phyloP scores from a whole-genome alignment of 169 alveolate species.

The Babesia gibsoni region DNA sequence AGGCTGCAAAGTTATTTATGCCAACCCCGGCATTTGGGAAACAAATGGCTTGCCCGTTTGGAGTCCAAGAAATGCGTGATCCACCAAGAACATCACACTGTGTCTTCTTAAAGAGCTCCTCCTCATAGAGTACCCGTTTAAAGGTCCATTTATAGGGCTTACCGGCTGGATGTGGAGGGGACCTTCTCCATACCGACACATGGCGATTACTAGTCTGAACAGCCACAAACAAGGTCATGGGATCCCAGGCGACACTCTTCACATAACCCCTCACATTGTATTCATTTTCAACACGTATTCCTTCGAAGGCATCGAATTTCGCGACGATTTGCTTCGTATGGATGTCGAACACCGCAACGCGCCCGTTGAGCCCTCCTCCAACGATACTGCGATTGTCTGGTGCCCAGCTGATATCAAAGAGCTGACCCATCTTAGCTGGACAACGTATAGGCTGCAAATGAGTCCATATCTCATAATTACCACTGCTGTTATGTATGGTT shows the following conservation, averaged over 20 bases:
- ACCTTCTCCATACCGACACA: conserved; percentile 58
- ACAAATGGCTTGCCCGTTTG: conserved; percentile 61
- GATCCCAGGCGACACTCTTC: conserved; percentile 68
- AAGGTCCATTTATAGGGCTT: conserved; percentile 62
- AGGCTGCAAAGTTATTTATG: conserved; percentile 33
- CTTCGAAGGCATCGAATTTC: conserved; percentile 49
- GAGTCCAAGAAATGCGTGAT: conserved; percentile 65
- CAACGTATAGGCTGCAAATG: conserved; percentile 38
- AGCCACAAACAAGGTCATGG: conserved; percentile 62
- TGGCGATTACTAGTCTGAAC: conserved; percentile 53
- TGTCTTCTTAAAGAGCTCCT: conserved; percentile 25
- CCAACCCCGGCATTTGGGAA: conserved; percentile 46
- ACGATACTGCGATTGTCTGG: conserved; percentile 65
- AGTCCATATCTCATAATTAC: conserved; percentile 55
- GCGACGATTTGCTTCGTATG: conserved; percentile 65
- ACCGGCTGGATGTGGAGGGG: conserved; percentile 57
- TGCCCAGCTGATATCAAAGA: conserved; percentile 68
- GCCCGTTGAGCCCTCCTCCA: conserved; percentile 70
- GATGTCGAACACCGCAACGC: conserved; percentile 64
- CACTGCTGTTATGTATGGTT: conserved; percentile 35
- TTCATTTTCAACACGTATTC: neutral
- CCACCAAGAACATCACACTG: conserved; percentile 62
- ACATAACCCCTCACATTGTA: conserved; percentile 44
- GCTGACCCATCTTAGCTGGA: conserved; percentile 63
- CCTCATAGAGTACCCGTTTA: conserved; percentile 22